phyloP scores from a whole-genome alignment of 2,329 filamentous ascomycete species.

The Aureobasidium sp. region DNA sequence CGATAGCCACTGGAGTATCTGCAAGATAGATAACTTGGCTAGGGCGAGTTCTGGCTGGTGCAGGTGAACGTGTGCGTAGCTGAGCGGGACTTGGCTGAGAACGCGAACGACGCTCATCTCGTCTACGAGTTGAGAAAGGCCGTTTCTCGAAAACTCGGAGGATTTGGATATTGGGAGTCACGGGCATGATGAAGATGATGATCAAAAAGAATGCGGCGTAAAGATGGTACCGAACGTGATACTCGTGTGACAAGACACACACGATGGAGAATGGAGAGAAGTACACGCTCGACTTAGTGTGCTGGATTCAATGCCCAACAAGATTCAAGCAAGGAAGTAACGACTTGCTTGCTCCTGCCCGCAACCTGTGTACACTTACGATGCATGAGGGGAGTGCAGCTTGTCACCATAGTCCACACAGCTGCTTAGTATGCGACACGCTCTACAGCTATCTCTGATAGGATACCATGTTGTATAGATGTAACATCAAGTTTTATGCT shows the following conservation, averaged over 20 bases:
- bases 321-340: not conserved
- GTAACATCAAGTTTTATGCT: not conserved
- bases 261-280: not conserved
- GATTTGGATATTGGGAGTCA: not conserved
- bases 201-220: constrained; percentile 3
- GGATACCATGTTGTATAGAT: not conserved
- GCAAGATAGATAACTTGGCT: not conserved
- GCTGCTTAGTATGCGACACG: not conserved
- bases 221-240: not conserved
- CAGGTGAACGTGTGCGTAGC: not conserved
- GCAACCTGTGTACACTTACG: not conserved
- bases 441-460: not conserved
- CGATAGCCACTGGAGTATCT: not conserved
- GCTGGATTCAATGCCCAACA: not conserved
- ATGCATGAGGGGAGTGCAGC: not conserved
- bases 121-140: not conserved
- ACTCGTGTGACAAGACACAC: not conserved
- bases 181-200: constrained; percentile 1
- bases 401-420: not conserved
- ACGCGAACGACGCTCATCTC: not conserved
- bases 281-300: not conserved
- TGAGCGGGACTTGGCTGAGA: not conserved
- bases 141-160: not conserved
- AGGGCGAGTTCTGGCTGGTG: not conserved
- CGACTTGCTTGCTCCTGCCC: not conserved